Evolutionary conservation across 2,329 filamentous ascomycete species (phyloP), one percentile per base, ranked within the genome.

Genomic region (Sarocladium oryzae): DNA sequence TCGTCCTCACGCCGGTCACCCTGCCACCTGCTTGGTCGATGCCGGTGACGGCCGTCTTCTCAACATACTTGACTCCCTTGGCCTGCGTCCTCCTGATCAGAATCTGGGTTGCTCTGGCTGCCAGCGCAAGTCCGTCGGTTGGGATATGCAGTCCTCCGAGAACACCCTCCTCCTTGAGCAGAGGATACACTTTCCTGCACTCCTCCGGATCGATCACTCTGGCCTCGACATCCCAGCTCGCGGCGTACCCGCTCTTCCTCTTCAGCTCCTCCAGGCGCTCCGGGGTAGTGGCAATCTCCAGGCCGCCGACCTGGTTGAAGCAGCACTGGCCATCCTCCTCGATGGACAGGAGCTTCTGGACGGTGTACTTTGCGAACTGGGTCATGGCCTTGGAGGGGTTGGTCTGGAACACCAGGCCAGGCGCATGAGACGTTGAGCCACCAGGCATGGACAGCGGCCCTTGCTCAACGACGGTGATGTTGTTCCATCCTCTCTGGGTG

Each of bases 391-490:
- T 80, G 45, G 75, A 79, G 1, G 69, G 62, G 49, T 78, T 84
- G 7, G 78, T 84, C 60, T 85, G 81, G 57, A 83, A 85, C 0
- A 85, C 81, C 2, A 85, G 70, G 1, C 81, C 81, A 0, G 81
- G 81, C 4, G 81, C 81, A 56, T 85, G 81, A 6, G 81, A 84
- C 6, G 82, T 84, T 24, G 82, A 85, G 40, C 81, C 81, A 23
- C 82, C 81, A 0, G 81, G 81, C 73, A 84, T 77, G 53, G 71
- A 66, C 56, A 85, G 62, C 2, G 81, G 81, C 0, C 81, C 81
- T 62, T 85, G 81, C 56, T 85, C 81, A 55, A 85, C 66, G 48
- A 85, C 81, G 16, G 81, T 84, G 62, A 85, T 81, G 61, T 84
- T 65, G 51, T 62, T 74, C 80, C 81, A 85, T 69, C 82, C 82